Evolutionary conservation across 805 yeast species (phyloP), one percentile per base, ranked within the genome.

Genomic region (Lachancea sp.): DNA sequence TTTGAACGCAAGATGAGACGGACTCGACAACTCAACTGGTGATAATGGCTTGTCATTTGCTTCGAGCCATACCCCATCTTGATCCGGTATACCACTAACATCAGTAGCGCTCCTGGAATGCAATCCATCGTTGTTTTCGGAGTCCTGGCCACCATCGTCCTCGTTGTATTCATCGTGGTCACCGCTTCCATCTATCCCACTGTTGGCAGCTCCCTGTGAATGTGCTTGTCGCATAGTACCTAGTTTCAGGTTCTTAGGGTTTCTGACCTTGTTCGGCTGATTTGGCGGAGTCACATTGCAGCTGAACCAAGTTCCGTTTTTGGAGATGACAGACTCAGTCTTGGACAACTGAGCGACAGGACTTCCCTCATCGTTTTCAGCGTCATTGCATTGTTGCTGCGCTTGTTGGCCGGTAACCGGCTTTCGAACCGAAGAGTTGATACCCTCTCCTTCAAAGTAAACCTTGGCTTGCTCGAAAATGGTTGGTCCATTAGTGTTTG

Each of bases 221-320:
- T 13, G n/a, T 19, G 8, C 15, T 28, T 28, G 8, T 8, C 12
- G 12, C 13, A 13, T 8, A 15, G 30, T 25, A 20, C 30, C 34
- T 24, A 35, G 43, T 26, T 21, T 41, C 29, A 24, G 15, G 24
- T 31, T 38, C 18, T 23, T 30, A 16, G 24, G 24, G 19, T 23
- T 35, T 28, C 24, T 35, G 16, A 24, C 18, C 12, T 28, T 35
- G 18, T 25, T 19, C 8, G 16, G 17, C 21, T 17, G 24, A n/a
- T 29, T 38, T 20, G 46, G 46, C 15, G 42, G 46, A 8, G 46
- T 43, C 31, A 37, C 46, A 20, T 43, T 43, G 38, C 41, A 43
- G 5, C 43, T 38, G 26, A 43, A 43, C 32, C 46, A 36, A n/a
- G 43, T 43, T 16, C 38, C 36, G 21, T 24, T 35, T 28, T 37